Percentiles rank a stretch among this genome's conserved stretches.
These are phyloP conservation scores for Brassica nigra DNA, from an alignment of 345 rosid species.

Conservation along the genomic window DNA sequence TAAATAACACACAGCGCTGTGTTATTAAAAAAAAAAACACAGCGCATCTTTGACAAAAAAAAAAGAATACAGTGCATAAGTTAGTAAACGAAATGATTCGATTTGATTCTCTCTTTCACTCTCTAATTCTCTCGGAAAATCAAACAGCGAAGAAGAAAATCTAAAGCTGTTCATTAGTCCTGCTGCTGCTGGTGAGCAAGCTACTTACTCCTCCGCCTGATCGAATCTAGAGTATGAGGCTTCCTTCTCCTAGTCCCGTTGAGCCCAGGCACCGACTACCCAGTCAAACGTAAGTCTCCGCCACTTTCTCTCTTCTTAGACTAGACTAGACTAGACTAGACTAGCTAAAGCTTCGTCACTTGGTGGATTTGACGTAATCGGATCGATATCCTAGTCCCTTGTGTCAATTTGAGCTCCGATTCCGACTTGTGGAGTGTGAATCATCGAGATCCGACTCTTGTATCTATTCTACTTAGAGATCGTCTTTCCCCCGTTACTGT, in stretches of 20 bases:
- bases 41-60: too few relatives aligned
- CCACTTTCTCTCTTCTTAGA: slow-evolving; percentile 1
- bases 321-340: background rate
- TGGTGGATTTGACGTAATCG: background rate
- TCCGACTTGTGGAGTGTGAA: background rate
- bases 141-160: slow-evolving; percentile 11
- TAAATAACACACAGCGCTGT: too few relatives aligned
- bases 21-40: too few relatives aligned
- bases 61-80: too few relatives aligned
- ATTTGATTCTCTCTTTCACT: background rate
- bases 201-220: slow-evolving; percentile 1
- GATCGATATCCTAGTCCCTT: background rate
- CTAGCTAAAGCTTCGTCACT: background rate
- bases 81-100: background rate
- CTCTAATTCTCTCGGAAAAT: slow-evolving; percentile 5
- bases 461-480: background rate
- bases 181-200: background rate
- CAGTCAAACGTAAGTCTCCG: slow-evolving; percentile 45
- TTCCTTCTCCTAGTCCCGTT: slow-evolving; percentile 50
- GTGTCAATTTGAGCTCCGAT: slow-evolving; percentile 1
- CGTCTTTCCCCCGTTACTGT: too few relatives aligned
- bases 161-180: background rate
- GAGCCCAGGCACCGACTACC: slow-evolving; percentile 66
- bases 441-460: slow-evolving; percentile 18
- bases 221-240: slow-evolving; percentile 43